phyloP scores from a whole-genome alignment of 2,329 filamentous ascomycete species.

The Calonectria fujianensis region DNA sequence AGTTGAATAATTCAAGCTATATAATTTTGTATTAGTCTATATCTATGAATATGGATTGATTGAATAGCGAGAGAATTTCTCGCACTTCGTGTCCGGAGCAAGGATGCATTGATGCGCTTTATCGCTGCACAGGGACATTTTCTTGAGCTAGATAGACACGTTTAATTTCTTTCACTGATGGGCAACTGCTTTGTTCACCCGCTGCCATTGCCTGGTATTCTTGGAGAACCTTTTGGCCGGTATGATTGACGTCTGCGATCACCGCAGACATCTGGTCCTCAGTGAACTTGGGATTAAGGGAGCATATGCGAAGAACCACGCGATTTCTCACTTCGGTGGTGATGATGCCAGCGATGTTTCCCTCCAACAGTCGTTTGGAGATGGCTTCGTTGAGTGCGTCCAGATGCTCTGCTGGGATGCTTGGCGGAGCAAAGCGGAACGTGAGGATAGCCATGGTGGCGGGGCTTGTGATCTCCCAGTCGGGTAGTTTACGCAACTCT shows the following conservation, averaged over 20 bases:
- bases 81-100: no score
- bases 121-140: no score
- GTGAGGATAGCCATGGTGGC: conserved; percentile 3
- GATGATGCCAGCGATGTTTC: background rate
- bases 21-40: no score
- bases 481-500: background rate
- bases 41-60: no score
- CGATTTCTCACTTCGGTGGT: background rate
- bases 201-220: background rate
- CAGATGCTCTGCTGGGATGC: background rate
- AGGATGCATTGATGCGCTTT: no score
- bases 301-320: background rate
- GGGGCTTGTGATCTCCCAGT: conserved; percentile 1
- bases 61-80: no score
- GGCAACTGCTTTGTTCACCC: no score
- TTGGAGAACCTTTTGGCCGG: background rate
- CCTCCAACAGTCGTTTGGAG: background rate
- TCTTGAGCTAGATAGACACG: no score
- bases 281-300: background rate
- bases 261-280: background rate
- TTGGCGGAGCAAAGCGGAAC: background rate
- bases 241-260: background rate
- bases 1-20: no score
- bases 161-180: background rate
- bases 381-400: background rate